These are phyloP conservation scores for Hymenoscyphus infarciens DNA, from an alignment of 2,329 filamentous ascomycete genomes.

Conservation along the genomic window DNA sequence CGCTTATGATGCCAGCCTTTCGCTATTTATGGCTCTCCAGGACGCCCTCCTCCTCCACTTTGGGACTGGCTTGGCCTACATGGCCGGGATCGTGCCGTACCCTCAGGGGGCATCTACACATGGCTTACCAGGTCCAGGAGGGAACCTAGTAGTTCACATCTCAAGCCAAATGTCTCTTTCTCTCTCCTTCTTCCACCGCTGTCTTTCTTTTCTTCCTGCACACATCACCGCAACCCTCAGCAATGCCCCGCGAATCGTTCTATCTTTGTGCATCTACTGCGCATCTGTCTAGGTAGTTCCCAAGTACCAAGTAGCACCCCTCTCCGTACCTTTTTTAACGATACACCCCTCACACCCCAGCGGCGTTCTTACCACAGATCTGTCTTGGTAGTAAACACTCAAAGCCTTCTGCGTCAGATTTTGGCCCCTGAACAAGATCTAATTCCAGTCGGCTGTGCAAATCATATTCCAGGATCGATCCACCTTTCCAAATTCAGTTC, in stretches of 20 bases:
- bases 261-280: conserved; percentile 34
- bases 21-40: conserved; percentile 3
- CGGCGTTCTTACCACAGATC: conserved; percentile 25
- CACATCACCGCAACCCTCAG: conserved; percentile 29
- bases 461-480: conserved; percentile 26
- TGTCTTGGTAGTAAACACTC: conserved; percentile 20
- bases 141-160: background rate
- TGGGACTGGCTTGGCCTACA: conserved; percentile 1
- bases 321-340: conserved; percentile 20
- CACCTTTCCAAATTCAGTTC: conserved; percentile 29
- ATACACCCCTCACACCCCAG: conserved; percentile 7
- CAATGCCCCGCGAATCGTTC: conserved; percentile 35
- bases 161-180: conserved; percentile 1
- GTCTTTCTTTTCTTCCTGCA: conserved; percentile 20
- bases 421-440: conserved; percentile 28
- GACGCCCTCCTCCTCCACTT: conserved; percentile 1
- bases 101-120: conserved; percentile 2
- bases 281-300: conserved; percentile 23
- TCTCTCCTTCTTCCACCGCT: conserved; percentile 11
- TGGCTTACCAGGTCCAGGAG: conserved; percentile 2
- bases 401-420: conserved; percentile 27
- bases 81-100: background rate
- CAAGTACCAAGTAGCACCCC: conserved; percentile 24
- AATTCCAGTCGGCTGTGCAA: conserved; percentile 34
- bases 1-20: conserved; percentile 1